Evolutionary conservation across 2,329 filamentous ascomycete genomes (phyloP).

Genomic region (Botrytis deweyae): DNA sequence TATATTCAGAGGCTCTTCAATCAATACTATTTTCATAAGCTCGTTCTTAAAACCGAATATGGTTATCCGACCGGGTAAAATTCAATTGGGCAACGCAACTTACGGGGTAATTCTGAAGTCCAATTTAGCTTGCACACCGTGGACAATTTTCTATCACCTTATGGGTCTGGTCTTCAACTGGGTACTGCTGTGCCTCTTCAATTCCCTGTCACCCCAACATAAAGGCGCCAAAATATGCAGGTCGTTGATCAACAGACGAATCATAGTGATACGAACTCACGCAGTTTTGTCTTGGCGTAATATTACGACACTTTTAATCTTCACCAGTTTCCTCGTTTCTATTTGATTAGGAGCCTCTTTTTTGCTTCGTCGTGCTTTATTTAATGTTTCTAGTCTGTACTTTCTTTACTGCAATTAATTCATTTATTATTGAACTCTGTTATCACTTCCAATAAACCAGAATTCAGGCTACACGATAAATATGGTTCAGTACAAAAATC

Average conservation of each 20-base stretch:
- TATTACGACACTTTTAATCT: not conserved
- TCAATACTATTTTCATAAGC: not conserved
- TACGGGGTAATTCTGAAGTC: not conserved
- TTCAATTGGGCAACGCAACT: not conserved
- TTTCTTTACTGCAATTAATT: not conserved
- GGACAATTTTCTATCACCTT: not conserved
- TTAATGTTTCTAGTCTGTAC: not conserved
- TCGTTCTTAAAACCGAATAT: not conserved
- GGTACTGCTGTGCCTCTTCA: not conserved
- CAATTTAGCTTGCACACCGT: not conserved
- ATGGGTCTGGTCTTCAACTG: not conserved
- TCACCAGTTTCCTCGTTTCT: not conserved
- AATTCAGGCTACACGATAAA: not conserved
- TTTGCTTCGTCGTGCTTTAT: not conserved
- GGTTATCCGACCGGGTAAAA: not conserved
- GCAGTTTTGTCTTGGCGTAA: not conserved
- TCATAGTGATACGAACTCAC: not conserved
- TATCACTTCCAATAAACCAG: not conserved
- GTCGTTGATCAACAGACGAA: not conserved
- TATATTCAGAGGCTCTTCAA: not conserved
- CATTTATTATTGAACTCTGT: not conserved
- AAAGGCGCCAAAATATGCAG: not conserved
- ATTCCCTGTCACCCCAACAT: not conserved
- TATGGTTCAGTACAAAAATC: not conserved
- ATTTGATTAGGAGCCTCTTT: not conserved